Conservation (phyloP, 2,329 filamentous ascomycete genomes). For the Scedosporium boydii region DNA sequence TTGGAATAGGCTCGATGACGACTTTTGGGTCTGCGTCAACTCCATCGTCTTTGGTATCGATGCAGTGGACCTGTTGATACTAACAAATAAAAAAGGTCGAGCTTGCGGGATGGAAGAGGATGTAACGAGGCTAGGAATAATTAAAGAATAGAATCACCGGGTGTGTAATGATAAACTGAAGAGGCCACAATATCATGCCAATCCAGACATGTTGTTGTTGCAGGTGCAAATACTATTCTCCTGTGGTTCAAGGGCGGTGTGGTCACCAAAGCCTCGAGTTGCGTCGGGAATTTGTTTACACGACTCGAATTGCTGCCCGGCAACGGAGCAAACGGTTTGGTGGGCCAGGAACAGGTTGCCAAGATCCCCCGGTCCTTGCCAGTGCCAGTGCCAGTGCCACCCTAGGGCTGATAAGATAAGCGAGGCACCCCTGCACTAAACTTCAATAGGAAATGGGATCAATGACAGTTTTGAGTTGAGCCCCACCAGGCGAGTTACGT, state of each 20-base stretch:
- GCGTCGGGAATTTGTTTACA: background rate
- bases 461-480: background rate
- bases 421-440: background rate
- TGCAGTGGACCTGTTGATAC: background rate
- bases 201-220: background rate
- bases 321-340: background rate
- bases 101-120: background rate
- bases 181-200: background rate
- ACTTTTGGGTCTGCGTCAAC: constrained; percentile 27
- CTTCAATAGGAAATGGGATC: background rate
- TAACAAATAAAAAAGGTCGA: background rate
- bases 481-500: too few relatives aligned
- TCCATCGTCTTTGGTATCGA: constrained; percentile 1
- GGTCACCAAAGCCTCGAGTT: background rate
- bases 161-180: background rate
- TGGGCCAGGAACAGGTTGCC: background rate
- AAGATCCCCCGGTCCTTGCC: background rate
- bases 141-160: background rate
- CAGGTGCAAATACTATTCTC: background rate
- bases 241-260: background rate
- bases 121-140: background rate
- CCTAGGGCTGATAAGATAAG: constrained; percentile 1
- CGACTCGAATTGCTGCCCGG: background rate
- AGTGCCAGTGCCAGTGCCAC: background rate
- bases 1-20: constrained; percentile 61